These are phyloP conservation scores for Saccharomycopsis sp. DNA, from an alignment of 805 yeast species.

Conservation along the genomic window DNA sequence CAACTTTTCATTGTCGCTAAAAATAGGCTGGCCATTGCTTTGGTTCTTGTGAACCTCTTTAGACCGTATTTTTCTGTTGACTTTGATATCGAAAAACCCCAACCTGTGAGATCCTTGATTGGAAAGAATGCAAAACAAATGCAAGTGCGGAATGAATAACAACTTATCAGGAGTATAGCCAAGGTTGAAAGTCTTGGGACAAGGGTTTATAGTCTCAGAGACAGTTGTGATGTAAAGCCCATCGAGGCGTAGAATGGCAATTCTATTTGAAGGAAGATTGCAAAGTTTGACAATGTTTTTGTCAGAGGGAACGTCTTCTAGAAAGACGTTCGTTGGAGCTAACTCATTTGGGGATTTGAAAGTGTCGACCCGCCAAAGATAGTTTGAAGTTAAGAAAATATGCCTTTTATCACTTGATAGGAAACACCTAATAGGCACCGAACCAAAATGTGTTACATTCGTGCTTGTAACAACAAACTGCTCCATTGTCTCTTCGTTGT, in stretches of 20 bases:
- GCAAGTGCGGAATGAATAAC: conserved; percentile 11
- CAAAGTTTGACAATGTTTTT: conserved; percentile 1
- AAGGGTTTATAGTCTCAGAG: conserved; percentile 1
- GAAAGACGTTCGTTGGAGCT: conserved; percentile 9
- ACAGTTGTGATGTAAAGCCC: conserved; percentile 2
- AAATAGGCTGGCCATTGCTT: conserved; percentile 2
- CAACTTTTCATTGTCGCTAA: conserved; percentile 1
- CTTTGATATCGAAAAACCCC: conserved; percentile 13
- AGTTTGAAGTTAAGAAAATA: conserved; percentile 6
- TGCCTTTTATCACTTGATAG: not conserved
- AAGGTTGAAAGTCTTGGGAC: conserved; percentile 5
- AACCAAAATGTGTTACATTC: conserved; percentile 5
- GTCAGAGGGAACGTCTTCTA: conserved; percentile 4
- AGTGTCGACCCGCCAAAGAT: conserved; percentile 9
- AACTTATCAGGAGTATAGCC: conserved; percentile 11
- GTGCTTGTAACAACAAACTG: no score
- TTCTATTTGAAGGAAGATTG: not conserved
- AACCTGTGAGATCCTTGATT: conserved; percentile 2
- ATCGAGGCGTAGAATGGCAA: conserved; percentile 8
- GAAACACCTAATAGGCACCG: conserved; percentile 4
- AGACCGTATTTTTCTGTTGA: conserved; percentile 1
- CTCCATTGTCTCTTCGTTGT: no score
- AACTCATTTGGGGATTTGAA: not conserved
- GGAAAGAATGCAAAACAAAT: conserved; percentile 8
- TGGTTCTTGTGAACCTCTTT: not conserved